These are phyloP conservation scores for Porphyridium purpureum DNA, from an alignment of 23 red algal genomes.

Conservation along the genomic window DNA sequence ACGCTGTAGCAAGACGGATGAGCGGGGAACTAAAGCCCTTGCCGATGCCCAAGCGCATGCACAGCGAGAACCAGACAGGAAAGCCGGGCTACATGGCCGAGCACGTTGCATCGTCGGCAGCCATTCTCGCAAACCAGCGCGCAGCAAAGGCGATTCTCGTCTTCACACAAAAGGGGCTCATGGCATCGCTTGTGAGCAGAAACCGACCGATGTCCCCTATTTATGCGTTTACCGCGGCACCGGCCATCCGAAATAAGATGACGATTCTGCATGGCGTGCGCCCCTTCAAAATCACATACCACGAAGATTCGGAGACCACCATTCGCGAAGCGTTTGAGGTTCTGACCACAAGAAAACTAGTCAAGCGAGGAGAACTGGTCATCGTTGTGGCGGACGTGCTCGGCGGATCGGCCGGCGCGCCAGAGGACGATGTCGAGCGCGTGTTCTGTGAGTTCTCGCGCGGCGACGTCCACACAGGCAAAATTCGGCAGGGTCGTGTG, in stretches of 20 bases:
- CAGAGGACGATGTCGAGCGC: slow-evolving; percentile 41
- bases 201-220: slow-evolving; percentile 70
- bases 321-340: slow-evolving; percentile 62
- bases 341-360: slow-evolving; percentile 40
- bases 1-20: slow-evolving; percentile 58
- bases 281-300: slow-evolving; percentile 70
- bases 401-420: slow-evolving; percentile 50
- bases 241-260: slow-evolving; percentile 72
- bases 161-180: slow-evolving; percentile 95
- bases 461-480: slow-evolving; percentile 11
- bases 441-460: slow-evolving; percentile 49
- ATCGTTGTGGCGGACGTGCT: slow-evolving; percentile 90
- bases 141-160: slow-evolving; percentile 72
- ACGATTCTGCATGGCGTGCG: slow-evolving; percentile 85
- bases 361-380: slow-evolving; percentile 51
- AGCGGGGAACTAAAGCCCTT: slow-evolving; percentile 1
- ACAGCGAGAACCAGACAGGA: slow-evolving; percentile 32
- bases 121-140: slow-evolving; percentile 52
- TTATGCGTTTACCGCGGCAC: slow-evolving; percentile 78
- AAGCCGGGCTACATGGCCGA: slow-evolving; percentile 50
- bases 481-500: slow-evolving; percentile 6
- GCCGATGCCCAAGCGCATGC: slow-evolving; percentile 12
- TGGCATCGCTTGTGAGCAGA: slow-evolving; percentile 63
- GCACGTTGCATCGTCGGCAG: slow-evolving; percentile 53
- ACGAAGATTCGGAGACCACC: slow-evolving; percentile 86